These are phyloP conservation scores for Oehlia diaphana DNA, from an alignment of 192 early-diverging fungal species.

Conservation along the genomic window DNA sequence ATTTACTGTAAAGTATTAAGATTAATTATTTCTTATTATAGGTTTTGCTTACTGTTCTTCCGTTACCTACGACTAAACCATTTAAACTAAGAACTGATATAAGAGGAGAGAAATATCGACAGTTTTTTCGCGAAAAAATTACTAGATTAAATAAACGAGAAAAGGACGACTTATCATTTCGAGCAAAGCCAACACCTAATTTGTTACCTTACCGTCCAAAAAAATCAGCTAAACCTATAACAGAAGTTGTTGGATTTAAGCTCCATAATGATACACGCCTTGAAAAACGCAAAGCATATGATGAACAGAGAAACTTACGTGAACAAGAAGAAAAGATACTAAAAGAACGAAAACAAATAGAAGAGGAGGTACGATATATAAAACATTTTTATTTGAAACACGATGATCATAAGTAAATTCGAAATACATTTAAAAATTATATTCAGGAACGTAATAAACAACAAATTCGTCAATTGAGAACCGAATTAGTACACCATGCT, in stretches of 20 bases:
- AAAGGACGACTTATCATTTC: conserved; percentile 13
- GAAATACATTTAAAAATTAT: neutral
- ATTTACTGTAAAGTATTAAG: neutral
- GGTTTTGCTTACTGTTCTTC: neutral
- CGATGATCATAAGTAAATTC: neutral
- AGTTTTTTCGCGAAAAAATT: conserved; percentile 6
- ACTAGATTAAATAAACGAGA: neutral
- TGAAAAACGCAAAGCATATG: conserved; percentile 2
- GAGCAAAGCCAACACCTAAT: conserved; percentile 5
- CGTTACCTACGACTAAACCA: conserved; percentile 12
- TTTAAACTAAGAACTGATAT: conserved; percentile 15
- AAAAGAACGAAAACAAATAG: neutral
- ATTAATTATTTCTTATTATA: neutral
- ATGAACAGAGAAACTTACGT: conserved; percentile 9
- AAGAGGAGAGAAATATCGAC: conserved; percentile 22
- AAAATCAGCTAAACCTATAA: neutral
- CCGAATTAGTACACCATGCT: conserved; percentile 1
- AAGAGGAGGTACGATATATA: conserved; percentile 3
- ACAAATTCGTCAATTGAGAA: conserved; percentile 13
- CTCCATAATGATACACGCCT: conserved; percentile 1
- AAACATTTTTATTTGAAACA: too few species aligned
- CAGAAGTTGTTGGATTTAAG: conserved; percentile 5
- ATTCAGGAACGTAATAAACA: neutral
- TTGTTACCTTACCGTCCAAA: conserved; percentile 3
- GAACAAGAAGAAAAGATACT: neutral